Conservation (phyloP, 2,329 filamentous ascomycete species). For the Madurella mycetomatis region DNA sequence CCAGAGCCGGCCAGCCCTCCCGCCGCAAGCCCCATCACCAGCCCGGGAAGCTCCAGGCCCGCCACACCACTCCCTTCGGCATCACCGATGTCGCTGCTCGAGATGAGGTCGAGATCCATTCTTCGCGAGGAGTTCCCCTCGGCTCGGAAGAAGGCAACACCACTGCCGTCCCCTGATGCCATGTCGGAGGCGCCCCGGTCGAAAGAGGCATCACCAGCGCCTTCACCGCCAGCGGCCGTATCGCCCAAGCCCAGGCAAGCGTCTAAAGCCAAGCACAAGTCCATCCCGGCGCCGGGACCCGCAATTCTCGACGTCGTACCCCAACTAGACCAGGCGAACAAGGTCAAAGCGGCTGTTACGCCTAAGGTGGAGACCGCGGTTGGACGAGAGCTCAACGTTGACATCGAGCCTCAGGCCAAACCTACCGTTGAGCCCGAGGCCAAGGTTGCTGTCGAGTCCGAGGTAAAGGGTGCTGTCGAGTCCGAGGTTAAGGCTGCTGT, state of each 20-base stretch:
- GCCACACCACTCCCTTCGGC: slow-evolving; percentile 13
- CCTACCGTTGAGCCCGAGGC: slow-evolving; percentile 2
- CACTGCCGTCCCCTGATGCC: slow-evolving; percentile 20
- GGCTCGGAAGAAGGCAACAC: slow-evolving; percentile 15
- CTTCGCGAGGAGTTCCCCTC: slow-evolving; percentile 12
- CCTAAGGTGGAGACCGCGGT: neutral
- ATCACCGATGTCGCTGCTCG: slow-evolving; percentile 17
- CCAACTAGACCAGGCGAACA: slow-evolving; percentile 6
- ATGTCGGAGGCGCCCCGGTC: slow-evolving; percentile 4
- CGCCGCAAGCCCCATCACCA: slow-evolving; percentile 14
- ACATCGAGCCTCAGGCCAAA: slow-evolving; percentile 3
- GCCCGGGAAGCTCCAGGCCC: slow-evolving; percentile 16
- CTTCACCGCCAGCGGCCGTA: too few relatives aligned
- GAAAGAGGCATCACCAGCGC: too few relatives aligned
- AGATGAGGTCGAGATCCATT: slow-evolving; percentile 22
- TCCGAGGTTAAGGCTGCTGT: neutral
- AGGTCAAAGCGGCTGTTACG: slow-evolving; percentile 3
- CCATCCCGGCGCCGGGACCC: slow-evolving; percentile 1
- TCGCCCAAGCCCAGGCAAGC: too few relatives aligned
- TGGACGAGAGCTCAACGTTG: slow-evolving; percentile 4
- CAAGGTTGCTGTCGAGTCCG: slow-evolving; percentile 1
- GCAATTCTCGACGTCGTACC: slow-evolving; percentile 12
- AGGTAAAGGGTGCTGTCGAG: slow-evolving; percentile 1
- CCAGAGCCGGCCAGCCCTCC: slow-evolving; percentile 11
- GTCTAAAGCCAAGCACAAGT: neutral